Percentiles rank a stretch among this genome's conserved stretches.
These are phyloP conservation scores for Aspergillus sp. DNA, from an alignment of 2,329 filamentous ascomycete species.

Conservation along the genomic window DNA sequence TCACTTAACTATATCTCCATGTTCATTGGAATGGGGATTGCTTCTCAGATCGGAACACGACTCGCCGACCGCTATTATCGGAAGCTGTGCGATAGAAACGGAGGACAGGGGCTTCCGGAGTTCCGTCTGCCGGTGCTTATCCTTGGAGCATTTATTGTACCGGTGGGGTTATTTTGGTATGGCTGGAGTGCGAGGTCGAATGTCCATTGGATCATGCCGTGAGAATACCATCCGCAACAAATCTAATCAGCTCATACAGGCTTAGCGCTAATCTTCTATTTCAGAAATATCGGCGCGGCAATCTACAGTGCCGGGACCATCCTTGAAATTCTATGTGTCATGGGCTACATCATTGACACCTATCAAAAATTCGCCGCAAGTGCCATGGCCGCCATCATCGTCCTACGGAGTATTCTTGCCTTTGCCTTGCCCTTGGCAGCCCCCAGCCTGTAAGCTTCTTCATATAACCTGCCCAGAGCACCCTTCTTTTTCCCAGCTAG, in stretches of 20 bases:
- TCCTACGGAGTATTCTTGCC: constrained; percentile 21
- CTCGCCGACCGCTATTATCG: constrained; percentile 51
- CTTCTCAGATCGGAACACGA: constrained; percentile 48
- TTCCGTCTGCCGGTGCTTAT: constrained; percentile 60
- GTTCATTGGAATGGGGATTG: constrained; percentile 60
- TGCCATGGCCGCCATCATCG: constrained; percentile 31
- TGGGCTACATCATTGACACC: constrained; percentile 43
- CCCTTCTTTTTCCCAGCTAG: too few species aligned
- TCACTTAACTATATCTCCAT: constrained; percentile 64
- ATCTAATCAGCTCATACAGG: neutral
- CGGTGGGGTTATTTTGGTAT: constrained; percentile 56
- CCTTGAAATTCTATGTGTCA: constrained; percentile 41
- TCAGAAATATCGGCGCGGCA: constrained; percentile 48
- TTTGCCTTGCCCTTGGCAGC: constrained; percentile 7
- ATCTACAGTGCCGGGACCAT: constrained; percentile 49
- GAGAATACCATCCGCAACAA: neutral
- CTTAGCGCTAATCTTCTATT: neutral
- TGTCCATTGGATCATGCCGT: constrained; percentile 54
- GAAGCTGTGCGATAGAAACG: constrained; percentile 45
- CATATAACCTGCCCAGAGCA: too few species aligned
- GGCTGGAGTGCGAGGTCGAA: constrained; percentile 53
- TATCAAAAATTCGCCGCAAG: constrained; percentile 39
- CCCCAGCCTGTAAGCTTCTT: constrained; percentile 4
- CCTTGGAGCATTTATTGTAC: constrained; percentile 51
- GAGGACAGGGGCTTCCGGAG: constrained; percentile 50